Base-by-base conservation (phyloP, 805 yeast genomes). In the Candida corydali region DNA sequence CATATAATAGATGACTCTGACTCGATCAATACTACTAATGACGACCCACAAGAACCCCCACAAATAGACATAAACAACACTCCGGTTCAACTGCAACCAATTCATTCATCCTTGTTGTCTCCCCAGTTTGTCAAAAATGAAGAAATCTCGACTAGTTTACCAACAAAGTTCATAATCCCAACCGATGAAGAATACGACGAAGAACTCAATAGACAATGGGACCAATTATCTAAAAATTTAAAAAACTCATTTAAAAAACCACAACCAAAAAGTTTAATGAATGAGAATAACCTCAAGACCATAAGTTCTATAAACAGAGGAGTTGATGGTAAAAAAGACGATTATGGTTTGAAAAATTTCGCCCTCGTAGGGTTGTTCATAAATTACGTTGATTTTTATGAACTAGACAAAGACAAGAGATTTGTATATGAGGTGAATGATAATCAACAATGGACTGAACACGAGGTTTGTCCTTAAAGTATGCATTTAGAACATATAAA, bases 241-340 rank as follows among this genome's bases (percentile, higher is more conserved):
- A 81, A 78, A 54, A 73, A 80, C 30, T 70, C 80, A 17, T 86
- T 82, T 59, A 73, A 83, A 38, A 80, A 78, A 45, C 95, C 95
- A 0, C 59, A 70, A 1, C 94, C 95, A 2, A 82, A 82, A n/a
- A 61, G 78, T 1, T 59, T 63, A 16, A 51, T 86, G 52, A 73
- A 75, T 8, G 66, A 65, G 6, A 80, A 76, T 28, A 76, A 75
- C 39, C 65, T 68, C 25, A 76, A 75, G 46, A 55, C 68, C 38
- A 59, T 86, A 29, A 95, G 86, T 57, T 75, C 84, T 36, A 80
- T 86, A 32, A 69, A 75, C 32, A 70, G 95, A 47, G 91, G 95
- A 9, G 95, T 86, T 12, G 95, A 86, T 58, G 95, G 95, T 6
- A 70, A 76, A 29, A 73, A 76, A 50, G 80, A 76, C 34, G 79